These are phyloP conservation scores for Ascochyta pisi DNA, from an alignment of 2,329 filamentous ascomycete genomes.

Conservation along the genomic window DNA sequence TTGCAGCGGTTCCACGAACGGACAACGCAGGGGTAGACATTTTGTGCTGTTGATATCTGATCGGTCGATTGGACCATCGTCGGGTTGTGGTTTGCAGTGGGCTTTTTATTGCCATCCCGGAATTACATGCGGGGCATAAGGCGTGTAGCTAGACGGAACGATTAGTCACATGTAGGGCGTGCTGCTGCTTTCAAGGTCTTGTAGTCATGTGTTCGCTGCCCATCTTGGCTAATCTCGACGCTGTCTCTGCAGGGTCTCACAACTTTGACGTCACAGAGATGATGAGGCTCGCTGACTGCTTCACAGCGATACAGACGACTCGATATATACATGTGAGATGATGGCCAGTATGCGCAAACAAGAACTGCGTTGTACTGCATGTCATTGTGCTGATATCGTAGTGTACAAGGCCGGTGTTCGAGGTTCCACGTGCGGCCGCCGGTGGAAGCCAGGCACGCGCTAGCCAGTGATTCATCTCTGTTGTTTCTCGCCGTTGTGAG, in stretches of 20 bases:
- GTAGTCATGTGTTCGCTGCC: no score
- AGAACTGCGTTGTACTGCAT: background rate
- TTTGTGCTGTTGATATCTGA: background rate
- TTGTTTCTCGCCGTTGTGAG: background rate
- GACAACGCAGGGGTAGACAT: slow-evolving; percentile 10
- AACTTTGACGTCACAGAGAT: no score
- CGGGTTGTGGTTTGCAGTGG: background rate
- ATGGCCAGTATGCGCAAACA: background rate
- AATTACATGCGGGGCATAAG: background rate
- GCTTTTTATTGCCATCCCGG: background rate
- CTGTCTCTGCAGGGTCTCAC: no score
- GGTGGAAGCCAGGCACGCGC: background rate
- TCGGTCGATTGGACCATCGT: background rate
- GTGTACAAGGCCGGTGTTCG: background rate
- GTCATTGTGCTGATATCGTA: background rate
- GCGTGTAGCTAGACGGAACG: background rate
- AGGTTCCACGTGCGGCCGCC: background rate
- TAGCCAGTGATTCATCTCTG: background rate
- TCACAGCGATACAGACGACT: no score
- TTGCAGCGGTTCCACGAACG: slow-evolving; percentile 4
- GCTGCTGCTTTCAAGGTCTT: background rate
- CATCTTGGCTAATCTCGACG: no score
- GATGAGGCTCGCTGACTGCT: no score
- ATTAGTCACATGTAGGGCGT: background rate
- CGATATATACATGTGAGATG: no score